Evolutionary conservation across 2,329 filamentous ascomycete species (phyloP), one percentile per base, ranked within the genome.

Genomic region (Colletotrichum tanaceti): DNA sequence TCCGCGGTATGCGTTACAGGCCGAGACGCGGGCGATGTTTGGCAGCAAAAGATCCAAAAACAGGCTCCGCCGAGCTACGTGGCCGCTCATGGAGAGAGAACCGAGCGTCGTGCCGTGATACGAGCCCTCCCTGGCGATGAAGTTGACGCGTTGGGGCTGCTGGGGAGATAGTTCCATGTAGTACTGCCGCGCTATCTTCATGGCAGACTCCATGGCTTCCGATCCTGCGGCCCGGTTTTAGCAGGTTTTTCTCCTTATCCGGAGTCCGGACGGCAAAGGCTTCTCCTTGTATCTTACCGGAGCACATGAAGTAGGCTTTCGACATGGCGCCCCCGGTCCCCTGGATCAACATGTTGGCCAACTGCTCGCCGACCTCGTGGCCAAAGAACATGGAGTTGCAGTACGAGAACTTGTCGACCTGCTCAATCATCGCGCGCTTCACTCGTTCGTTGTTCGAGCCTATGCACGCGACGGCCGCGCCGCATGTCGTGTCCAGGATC

Each of bases 81-180:
- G 89, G 9, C 90, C 90, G 13, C 90, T 85, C 18, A 91, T 81
- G 0, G 86, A 85, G 54, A 94, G 82, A 0, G 91, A 84, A 0
- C 91, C 91, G 0, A 94, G 79, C 0, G 91, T 94, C 2, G 85
- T 89, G 6, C 91, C 92, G 71, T 94, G 92, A 72, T 92, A 94
- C 4, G 90, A 92, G 47, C 88, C 84, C 41, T 85, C 78, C 18
- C 91, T 85, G 2, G 89, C 85, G 72, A 94, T 92, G 77, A 93
- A 93, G 16, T 84, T 82, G 0, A 79, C 83, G 16, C 91, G 84
- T 46, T 83, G 77, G 2, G 84, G 82, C 72, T 92, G 77, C 1
- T 74, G 70, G 16, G 58, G 58, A 5, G 46, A 43, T 1, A 74
- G 61, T 60, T 85, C 84, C 7, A 82, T 73, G 58, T 79, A 83